Evolutionary conservation across 1,139 yeast species (phyloP), one percentile per base, ranked within the genome.

Genomic region (Entelexis paramagnoliae): DNA sequence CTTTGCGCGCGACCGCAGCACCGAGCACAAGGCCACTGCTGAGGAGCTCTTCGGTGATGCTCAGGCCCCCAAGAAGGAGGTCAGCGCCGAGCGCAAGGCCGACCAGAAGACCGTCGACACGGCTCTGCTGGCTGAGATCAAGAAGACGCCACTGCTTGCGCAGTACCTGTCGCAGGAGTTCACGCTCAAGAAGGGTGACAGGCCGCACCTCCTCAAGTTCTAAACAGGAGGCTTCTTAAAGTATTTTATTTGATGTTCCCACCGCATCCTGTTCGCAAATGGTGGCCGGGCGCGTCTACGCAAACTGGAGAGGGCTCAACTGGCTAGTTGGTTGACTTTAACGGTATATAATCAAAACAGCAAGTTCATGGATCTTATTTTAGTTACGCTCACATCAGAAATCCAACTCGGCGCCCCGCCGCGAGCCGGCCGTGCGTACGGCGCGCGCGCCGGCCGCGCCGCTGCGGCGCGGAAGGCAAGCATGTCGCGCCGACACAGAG

Each of bases 171-270:
- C 96, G 67, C 76, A 96, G 69, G 78, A 95, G 66, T 91, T 91
- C 91, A 83, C 96, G 68, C 83, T 93, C 77, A 89, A 88, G 87
- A 82, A 79, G 78, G 98, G 98, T 76, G 98, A 91, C 81, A 88
- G 79, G 77, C 99, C 98, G 71, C 98, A 91, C 78, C 84, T 86
- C 75, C 88, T 91, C 83, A 87, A 86, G 80, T 91, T 91, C 76
- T 91, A 87, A 83, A 36, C 32, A 20, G 43, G 43, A 39, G 43
- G 30, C 43, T 39, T 39, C 43, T 39, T 39, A 39, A 39, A 30
- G 43, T 39, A 39, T 39, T 39, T 39, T 39, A 39, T 39, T 39
- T 26, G 43, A 16, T 39, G 43, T 39, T 39, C 43, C 43, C 43
- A 39, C 43, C 43, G 43, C 43, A 39, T 26, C 43, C 43, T 39